Base-by-base conservation (phyloP, 2,329 filamentous ascomycete genomes). In the Pseudocercospora cruenta region DNA sequence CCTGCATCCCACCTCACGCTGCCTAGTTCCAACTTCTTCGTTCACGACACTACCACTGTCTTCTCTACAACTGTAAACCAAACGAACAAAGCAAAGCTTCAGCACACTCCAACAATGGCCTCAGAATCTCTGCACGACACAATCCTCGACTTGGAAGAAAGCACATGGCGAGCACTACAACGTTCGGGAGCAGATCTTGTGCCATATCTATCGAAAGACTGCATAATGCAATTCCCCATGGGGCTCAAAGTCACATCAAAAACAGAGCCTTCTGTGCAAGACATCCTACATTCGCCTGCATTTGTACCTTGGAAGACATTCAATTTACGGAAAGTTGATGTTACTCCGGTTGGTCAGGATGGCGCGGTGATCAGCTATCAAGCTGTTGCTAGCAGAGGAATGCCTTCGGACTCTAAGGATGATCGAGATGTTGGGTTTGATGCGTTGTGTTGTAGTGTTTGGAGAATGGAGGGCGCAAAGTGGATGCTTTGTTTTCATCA, bases 241-340 rank as follows among this genome's bases (percentile, higher is more conserved):
- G 73, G 73, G 5, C 65, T 75, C 58, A 75, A 75, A 43, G 66
- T 75, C 22, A 72, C 72, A 21, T 60, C 69, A 19, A 66, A 67
- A 3, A 71, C 74, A 12, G 67, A 69, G 31, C 73, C 73, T 12
- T 73, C 70, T 1, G 70, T 74, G 2, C 64, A 68, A 26, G 74
- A 75, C 14, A 71, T 75, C n/a, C 65, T 75, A 10, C 70, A 72
- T 36, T 71, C 69, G 10, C 59, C 67, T 6, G 72, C 69, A 0
- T 75, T 75, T 45, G 72, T 75, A 4, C 74, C 74, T 2, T 75
- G 74, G 74, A 74, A 72, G 64, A 68, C 58, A 4, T 75, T 73
- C 45, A 55, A 65, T 21, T 60, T 75, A 16, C 59, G 57, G n/a
- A 74, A 74, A 19, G 68, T 75, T 36, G 72, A 75, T 58, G 74